Conservation (phyloP, 805 yeast species). For the Teunomyces pallodes region DNA sequence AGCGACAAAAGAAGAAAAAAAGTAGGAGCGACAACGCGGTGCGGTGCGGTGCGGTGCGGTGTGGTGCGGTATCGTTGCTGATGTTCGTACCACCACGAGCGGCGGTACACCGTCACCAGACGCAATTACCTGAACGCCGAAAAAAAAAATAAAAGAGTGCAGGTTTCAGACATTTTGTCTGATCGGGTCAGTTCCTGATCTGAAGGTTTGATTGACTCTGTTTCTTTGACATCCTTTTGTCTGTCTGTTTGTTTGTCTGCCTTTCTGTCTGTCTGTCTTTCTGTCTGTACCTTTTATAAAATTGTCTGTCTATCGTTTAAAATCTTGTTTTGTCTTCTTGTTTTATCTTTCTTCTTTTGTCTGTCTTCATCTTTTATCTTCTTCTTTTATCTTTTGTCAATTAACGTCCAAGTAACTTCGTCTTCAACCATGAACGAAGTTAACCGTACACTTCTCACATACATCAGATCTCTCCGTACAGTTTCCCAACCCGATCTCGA, state of each 20-base stretch:
- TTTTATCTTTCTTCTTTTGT: slow-evolving; percentile 8
- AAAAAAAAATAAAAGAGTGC: no score
- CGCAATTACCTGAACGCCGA: no score
- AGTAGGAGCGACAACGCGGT: no score
- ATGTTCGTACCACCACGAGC: no score
- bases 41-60: no score
- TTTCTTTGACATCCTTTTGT: not conserved
- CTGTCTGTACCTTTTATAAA: not conserved
- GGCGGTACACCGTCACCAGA: no score
- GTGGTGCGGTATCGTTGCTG: no score
- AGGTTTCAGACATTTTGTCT: not conserved
- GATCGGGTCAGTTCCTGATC: not conserved
- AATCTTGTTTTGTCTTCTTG: not conserved
- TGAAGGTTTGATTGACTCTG: not conserved
- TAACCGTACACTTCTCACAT: slow-evolving; percentile 27
- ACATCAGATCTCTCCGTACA: slow-evolving; percentile 25
- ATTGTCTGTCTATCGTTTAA: not conserved
- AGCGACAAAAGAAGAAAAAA: no score
- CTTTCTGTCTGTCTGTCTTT: not conserved
- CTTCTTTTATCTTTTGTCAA: slow-evolving; percentile 30
- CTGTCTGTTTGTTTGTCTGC: not conserved
- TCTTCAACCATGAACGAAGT: slow-evolving; percentile 17
- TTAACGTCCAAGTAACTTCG: no score
- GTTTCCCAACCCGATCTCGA: slow-evolving; percentile 19
- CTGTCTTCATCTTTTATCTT: slow-evolving; percentile 31